Evolutionary conservation across 2,329 filamentous ascomycete genomes (phyloP), one percentile per base, ranked within the genome.

Genomic region (Geosmithia morbida): DNA sequence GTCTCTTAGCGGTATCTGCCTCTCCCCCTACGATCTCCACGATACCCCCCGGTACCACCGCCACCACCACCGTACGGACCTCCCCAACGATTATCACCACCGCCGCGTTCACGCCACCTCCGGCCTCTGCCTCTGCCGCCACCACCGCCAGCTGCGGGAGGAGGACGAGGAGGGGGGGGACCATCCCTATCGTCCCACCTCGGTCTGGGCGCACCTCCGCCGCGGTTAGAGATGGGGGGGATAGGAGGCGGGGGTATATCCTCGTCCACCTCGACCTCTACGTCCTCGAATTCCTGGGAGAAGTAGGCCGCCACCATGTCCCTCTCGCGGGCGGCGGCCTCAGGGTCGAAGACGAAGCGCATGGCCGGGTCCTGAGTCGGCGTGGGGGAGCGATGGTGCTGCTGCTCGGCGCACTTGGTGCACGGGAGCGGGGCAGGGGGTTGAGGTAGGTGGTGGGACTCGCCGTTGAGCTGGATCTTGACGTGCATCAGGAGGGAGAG

Each of bases 321-420:
- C 55, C 79, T 77, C 64, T 98, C 92, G 16, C 72, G 71, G 44
- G 75, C 74, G 2, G 88, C 88, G 45, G 83, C 76, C 48, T 83
- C 81, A 0, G 82, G 78, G 53, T 95, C 85, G 45, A 97, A 81
- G 64, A 96, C 87, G 61, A 95, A 97, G 7, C 92, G 78, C 53
- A 94, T 79, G 8, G 45, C 41, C 7, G 41, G 63, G 14, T 60
- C 58, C 2, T 64, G 63, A 1, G 63, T 67, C 2, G 60, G 64
- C 2, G n/a, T n/a, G n/a, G n/a, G n/a, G n/a, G n/a, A 70, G 1
- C 61, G 64, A 7, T 59, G 60, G 2, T n/a, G n/a, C n/a, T n/a
- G n/a, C n/a, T n/a, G n/a, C n/a, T n/a, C n/a, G n/a, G n/a, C n/a
- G n/a, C n/a, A n/a, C n/a, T n/a, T n/a, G n/a, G n/a, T n/a, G n/a